Evolutionary conservation across 768 basidiomycete genomes (phyloP), one percentile per base, ranked within the genome.

Genomic region (Terana coerulea): DNA sequence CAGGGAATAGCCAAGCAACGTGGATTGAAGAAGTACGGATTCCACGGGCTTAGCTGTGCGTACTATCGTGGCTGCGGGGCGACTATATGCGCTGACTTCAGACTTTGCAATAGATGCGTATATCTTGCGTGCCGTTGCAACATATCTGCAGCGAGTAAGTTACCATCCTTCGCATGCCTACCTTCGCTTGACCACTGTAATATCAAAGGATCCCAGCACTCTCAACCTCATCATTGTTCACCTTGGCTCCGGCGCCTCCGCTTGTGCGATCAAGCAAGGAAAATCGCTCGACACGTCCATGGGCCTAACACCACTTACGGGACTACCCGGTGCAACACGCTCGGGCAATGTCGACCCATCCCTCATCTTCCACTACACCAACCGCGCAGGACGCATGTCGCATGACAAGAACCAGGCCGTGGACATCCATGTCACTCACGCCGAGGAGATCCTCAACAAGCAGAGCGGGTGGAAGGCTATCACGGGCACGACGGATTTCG

Each of bases 251-350:
- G 94, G 94, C 12, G 93, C 92, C 0, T 91, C 86, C 12, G 81
- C 78, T 12, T 93, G 91, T 65, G 82, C 83, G 15, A 85, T 95
- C 64, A 74, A 75, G 43, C 63, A 73, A 33, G 94, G 94, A 19
- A 70, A 77, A 53, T 90, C 88, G 19, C 74, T 86, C 56, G 91
- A 95, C 67, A 95, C 91, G 1, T 85, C 81, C 31, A 97, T 97
- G 94, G 93, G 92, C 3, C 77, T 97, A 31, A 94, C 94, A 1
- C 93, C 92, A 3, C 68, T 93, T n/a, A 82, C 83, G 49, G 92
- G 92, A 2, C 72, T 95, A 0, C 91, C 93, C 3, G 93, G 94
- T 14, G 91, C 90, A 1, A 95, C 93, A 1, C 84, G 94, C 43
- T 79, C 84, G 12, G 93, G 94, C 8, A 75, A 78, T 1, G 73